Evolutionary conservation across 2,329 filamentous ascomycete species (phyloP).

Genomic region (Fusarium siculi): DNA sequence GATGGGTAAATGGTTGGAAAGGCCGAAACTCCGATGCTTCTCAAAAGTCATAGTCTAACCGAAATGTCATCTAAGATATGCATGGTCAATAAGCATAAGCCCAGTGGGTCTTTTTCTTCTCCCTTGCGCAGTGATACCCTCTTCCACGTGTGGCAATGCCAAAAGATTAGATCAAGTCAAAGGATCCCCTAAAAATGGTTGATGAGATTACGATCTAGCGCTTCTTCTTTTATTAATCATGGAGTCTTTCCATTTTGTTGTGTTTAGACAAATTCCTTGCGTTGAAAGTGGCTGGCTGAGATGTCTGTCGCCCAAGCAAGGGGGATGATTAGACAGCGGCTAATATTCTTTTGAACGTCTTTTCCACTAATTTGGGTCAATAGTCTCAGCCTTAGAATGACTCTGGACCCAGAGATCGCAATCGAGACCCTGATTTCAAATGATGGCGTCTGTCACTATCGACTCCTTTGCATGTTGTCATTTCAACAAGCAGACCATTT

Average conservation of each 20-base stretch:
- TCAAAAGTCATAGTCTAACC: neutral
- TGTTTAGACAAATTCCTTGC: neutral
- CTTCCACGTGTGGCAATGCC: neutral
- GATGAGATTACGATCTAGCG: neutral
- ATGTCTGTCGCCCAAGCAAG: neutral
- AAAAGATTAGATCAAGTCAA: accelerated
- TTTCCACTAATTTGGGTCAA: neutral
- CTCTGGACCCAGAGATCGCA: neutral
- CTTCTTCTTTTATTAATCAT: accelerated
- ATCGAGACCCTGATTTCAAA: neutral
- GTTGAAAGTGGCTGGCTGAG: neutral
- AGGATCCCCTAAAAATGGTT: accelerated
- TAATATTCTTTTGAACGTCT: neutral
- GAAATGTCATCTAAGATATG: neutral
- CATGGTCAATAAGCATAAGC: neutral
- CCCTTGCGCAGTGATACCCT: neutral
- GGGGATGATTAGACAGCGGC: neutral
- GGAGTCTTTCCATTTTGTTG: neutral
- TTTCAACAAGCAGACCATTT: neutral
- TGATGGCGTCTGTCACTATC: neutral
- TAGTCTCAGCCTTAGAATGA: neutral
- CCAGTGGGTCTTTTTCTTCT: neutral
- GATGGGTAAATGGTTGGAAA: neutral
- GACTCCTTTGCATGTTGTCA: neutral
- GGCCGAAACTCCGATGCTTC: neutral